Evolutionary conservation across 768 basidiomycete genomes (phyloP), one percentile per base, ranked within the genome.

Genomic region (Psilocybe sp.): DNA sequence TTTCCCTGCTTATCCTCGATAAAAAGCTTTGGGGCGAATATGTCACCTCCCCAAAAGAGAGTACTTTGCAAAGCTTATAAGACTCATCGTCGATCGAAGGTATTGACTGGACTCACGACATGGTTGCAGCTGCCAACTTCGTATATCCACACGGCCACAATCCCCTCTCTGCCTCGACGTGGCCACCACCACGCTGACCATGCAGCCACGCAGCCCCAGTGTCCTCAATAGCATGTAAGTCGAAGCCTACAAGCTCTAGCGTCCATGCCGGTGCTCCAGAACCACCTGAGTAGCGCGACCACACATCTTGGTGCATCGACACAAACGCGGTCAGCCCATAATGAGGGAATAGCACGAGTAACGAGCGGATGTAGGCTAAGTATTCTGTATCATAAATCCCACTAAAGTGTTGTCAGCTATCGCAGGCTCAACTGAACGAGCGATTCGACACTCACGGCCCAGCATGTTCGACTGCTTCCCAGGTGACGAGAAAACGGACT

Each of bases 261-360:
- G 94, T 97, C 96, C 97, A 99, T 3, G 90, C 92, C 1, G 97
- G 97, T 0, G 96, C 95, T 1, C 97, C 96, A 1, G 92, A 96
- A 39, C 96, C 96, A 7, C 96, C 96, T 2, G 85, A 84, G 59
- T 94, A 95, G 4, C 96, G 83, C 0, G 93, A 96, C 90, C 92
- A 98, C 31, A 98, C 92, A 63, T 98, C 93, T 65, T 96, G 96
- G 63, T 98, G 96, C 49, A 96, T 63, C 9, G 83, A 84, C 14
- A 95, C 78, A 57, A 90, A 91, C 2, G 87, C 86, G 3, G 75
- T 72, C 31, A 93, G 64, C 12, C 87, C 86, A 52, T 87, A 92
- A 52, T 82, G 64, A 0, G 91, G 87, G 19, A 92, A 71, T 19
- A 89, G 61, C 0, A 81, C 78, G 8, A 92, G 70, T 2, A 99